A percentile compares a stretch with the other conserved stretches of the same genome.
Conservation (phyloP, 352 stramenopile species). For the Phytophthora foliorum region DNA sequence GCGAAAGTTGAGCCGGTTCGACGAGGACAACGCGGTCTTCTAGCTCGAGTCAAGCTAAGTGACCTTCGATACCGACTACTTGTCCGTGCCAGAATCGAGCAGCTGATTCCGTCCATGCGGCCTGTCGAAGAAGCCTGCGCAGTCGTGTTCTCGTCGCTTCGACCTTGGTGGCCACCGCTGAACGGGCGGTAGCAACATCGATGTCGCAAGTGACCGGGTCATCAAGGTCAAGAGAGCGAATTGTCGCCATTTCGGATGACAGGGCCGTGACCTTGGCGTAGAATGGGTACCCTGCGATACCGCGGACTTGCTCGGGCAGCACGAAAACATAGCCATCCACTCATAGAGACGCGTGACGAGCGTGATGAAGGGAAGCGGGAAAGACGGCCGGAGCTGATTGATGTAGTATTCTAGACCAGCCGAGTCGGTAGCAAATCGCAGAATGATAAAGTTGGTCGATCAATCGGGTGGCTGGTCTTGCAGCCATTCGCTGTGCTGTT, state of each 20-base stretch:
- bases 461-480: too few relatives aligned
- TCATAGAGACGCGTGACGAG: slow-evolving; percentile 10
- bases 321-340: slow-evolving; percentile 11
- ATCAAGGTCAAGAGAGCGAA: neutral
- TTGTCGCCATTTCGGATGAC: neutral
- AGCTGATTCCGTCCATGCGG: slow-evolving; percentile 12
- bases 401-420: too few relatives aligned
- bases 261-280: slow-evolving; percentile 11
- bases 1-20: too few relatives aligned
- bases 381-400: too few relatives aligned
- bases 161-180: neutral
- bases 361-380: neutral
- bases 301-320: slow-evolving; percentile 1
- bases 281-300: slow-evolving; percentile 17
- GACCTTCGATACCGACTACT: too few relatives aligned
- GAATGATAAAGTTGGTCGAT: too few relatives aligned
- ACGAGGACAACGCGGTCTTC: too few relatives aligned
- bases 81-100: neutral
- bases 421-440: too few relatives aligned
- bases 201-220: slow-evolving; percentile 4
- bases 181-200: neutral
- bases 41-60: too few relatives aligned
- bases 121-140: slow-evolving; percentile 8
- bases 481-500: neutral
- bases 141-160: slow-evolving; percentile 11